Conservation (phyloP, 768 basidiomycete species). For the Boletus rubescentipes region DNA sequence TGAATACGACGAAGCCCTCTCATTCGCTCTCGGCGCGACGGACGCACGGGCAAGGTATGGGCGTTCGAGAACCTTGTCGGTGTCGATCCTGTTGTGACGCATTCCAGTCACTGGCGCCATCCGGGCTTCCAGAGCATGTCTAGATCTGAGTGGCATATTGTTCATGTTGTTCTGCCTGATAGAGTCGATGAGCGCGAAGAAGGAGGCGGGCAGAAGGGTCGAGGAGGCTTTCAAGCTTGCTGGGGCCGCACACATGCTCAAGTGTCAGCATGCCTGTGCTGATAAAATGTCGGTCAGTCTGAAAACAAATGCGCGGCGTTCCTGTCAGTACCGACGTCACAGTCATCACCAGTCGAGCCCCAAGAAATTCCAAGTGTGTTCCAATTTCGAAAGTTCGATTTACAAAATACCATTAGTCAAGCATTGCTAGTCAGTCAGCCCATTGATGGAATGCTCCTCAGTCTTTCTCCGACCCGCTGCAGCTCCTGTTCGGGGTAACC, state of each 20-base stretch:
- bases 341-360: not conserved
- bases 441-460: constrained; percentile 7
- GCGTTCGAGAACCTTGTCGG: constrained; percentile 25
- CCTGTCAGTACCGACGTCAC: constrained; percentile 1
- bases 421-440: constrained; percentile 6
- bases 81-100: constrained; percentile 24
- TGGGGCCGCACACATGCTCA: constrained; percentile 16
- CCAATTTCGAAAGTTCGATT: constrained; percentile 9
- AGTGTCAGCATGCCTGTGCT: constrained; percentile 8
- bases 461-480: constrained; percentile 14
- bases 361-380: not conserved
- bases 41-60: constrained; percentile 32
- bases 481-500: constrained; percentile 10
- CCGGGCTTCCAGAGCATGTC: constrained; percentile 17
- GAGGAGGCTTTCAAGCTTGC: constrained; percentile 10
- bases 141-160: constrained; percentile 14
- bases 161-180: constrained; percentile 23
- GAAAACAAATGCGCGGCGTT: constrained; percentile 13
- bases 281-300: constrained; percentile 2
- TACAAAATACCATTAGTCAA: constrained; percentile 17
- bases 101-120: constrained; percentile 22
- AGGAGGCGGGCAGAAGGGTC: constrained; percentile 15
- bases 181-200: constrained; percentile 19
- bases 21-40: constrained; percentile 25
- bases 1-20: too few species aligned